phyloP scores from a whole-genome alignment of 23 red algal species.

The Pyropia yezoensis region DNA sequence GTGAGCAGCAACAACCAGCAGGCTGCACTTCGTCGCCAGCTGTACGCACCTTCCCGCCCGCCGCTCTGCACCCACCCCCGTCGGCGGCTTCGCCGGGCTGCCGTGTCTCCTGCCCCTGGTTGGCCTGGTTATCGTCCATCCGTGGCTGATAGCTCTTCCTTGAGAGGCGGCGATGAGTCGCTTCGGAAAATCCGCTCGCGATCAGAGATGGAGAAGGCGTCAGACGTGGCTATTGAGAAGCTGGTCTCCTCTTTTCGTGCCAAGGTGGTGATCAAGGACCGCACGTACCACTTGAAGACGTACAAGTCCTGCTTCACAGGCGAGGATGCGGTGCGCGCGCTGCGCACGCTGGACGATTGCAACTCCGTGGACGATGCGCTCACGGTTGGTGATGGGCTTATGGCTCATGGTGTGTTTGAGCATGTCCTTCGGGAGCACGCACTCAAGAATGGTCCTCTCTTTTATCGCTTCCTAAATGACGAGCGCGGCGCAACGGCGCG shows the following conservation, averaged over 20 bases:
- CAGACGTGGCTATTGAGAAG: slow-evolving; percentile 11
- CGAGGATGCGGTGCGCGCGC: slow-evolving; percentile 40
- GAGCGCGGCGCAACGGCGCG: slow-evolving; percentile 25
- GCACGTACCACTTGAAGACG: slow-evolving; percentile 25
- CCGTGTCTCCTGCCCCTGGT: too few species aligned
- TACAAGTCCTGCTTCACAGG: slow-evolving; percentile 54
- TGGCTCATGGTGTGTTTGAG: slow-evolving; percentile 40
- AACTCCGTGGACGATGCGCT: slow-evolving; percentile 26
- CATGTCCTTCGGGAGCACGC: slow-evolving; percentile 58
- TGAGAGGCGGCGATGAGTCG: too few species aligned
- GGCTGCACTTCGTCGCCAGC: too few species aligned
- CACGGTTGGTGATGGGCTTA: slow-evolving; percentile 41
- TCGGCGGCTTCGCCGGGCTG: too few species aligned
- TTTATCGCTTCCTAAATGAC: slow-evolving; percentile 51
- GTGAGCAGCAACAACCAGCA: too few species aligned
- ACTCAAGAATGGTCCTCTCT: slow-evolving; percentile 46
- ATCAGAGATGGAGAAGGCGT: too few species aligned
- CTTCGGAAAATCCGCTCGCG: too few species aligned
- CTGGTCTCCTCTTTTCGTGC: slow-evolving; percentile 15
- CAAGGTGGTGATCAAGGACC: slow-evolving; percentile 47
- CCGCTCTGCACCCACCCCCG: too few species aligned
- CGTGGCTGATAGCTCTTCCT: too few species aligned
- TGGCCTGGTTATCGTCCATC: too few species aligned
- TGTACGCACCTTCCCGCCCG: too few species aligned
- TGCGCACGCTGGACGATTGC: slow-evolving; percentile 31